Conservation (phyloP, 2,329 filamentous ascomycete species). For the Aspergillus pseudonomiae region DNA sequence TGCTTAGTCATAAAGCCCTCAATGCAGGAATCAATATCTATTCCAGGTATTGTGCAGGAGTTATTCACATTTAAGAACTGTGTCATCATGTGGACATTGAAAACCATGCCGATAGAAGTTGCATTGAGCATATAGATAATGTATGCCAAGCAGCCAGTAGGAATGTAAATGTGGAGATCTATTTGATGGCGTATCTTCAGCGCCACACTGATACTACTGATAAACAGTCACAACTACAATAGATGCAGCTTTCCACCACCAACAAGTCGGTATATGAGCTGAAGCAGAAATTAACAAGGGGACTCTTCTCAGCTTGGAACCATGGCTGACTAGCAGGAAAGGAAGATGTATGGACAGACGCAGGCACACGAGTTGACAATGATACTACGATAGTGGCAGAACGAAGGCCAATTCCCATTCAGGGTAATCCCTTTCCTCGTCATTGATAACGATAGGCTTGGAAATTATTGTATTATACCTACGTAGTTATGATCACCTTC, state of each 20-base stretch:
- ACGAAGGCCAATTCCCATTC: no score
- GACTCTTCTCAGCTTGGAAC: no score
- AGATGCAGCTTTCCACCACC: background rate
- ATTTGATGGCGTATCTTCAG: background rate
- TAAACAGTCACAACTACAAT: background rate
- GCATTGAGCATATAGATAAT: background rate
- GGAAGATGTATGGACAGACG: no score
- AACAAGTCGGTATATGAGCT: background rate
- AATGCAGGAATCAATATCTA: background rate
- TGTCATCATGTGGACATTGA: background rate
- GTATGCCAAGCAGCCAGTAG: background rate
- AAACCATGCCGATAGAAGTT: background rate
- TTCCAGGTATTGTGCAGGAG: background rate
- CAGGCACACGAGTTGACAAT: no score
- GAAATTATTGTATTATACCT: no score
- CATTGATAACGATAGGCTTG: no score
- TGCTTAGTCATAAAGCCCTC: constrained; percentile 7
- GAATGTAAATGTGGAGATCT: background rate
- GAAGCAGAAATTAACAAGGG: no score
- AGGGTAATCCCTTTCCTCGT: no score
- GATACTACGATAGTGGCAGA: no score
- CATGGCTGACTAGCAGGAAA: no score
- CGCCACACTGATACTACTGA: background rate
- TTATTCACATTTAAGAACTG: background rate
- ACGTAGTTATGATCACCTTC: no score